Evolutionary conservation across 2,329 filamentous ascomycete species (phyloP).

Genomic region (Diaporthe vexans): DNA sequence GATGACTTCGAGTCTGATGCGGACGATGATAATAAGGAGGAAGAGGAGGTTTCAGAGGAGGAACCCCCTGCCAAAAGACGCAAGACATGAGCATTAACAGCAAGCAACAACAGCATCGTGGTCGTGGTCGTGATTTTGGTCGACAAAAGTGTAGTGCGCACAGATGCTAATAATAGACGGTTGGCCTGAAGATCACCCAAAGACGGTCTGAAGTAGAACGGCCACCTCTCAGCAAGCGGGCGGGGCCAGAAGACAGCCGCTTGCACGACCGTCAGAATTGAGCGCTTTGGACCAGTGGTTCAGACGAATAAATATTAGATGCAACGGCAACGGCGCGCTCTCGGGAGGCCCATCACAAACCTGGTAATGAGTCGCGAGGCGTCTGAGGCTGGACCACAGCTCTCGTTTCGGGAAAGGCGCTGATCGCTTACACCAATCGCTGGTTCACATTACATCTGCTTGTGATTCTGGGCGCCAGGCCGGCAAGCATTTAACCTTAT

Average conservation of each 20-base stretch:
- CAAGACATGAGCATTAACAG: constrained; percentile 49
- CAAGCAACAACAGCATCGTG: neutral
- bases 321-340: constrained; percentile 10
- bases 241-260: neutral
- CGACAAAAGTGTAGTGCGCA: constrained; percentile 2
- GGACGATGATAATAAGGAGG: constrained; percentile 68
- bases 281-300: constrained; percentile 27
- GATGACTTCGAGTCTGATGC: constrained; percentile 77
- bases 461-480: constrained; percentile 10
- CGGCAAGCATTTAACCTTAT: constrained; percentile 33
- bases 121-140: neutral
- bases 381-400: constrained; percentile 30
- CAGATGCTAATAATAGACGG: constrained; percentile 37
- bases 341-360: constrained; percentile 22
- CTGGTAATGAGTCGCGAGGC: constrained; percentile 29
- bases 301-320: constrained; percentile 31
- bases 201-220: constrained; percentile 20
- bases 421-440: constrained; percentile 19
- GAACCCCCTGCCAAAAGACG: constrained; percentile 58
- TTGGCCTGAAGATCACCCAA: constrained; percentile 24
- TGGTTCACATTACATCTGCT: neutral
- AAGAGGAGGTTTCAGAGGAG: constrained; percentile 58
- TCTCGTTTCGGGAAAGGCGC: constrained; percentile 18
- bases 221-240: constrained; percentile 1
- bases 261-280: constrained; percentile 7